A percentile compares a stretch with the other conserved stretches of the same genome.
Evolutionary conservation across 352 stramenopile genomes (phyloP).

Genomic region (Phytophthora syringae): DNA sequence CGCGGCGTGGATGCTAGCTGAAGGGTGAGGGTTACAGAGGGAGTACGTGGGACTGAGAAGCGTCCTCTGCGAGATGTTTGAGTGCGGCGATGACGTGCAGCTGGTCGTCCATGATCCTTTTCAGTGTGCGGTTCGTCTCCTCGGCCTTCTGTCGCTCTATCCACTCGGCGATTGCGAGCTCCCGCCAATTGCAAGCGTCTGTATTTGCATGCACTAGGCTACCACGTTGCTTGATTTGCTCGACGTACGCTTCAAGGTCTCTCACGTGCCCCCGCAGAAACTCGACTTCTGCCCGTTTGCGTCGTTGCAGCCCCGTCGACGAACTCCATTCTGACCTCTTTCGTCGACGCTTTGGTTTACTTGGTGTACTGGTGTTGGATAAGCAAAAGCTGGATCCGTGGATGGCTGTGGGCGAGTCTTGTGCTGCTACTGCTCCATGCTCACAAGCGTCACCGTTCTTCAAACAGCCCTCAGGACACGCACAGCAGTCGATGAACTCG

Average conservation of each 20-base stretch:
- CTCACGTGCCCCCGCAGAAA: slow-evolving; percentile 27
- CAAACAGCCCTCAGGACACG: background rate
- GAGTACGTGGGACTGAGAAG: no score
- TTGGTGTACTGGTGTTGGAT: background rate
- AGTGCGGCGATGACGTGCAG: slow-evolving; percentile 15
- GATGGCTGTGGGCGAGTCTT: slow-evolving; percentile 3
- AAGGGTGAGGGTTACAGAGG: no score
- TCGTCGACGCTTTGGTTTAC: slow-evolving; percentile 24
- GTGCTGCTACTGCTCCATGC: no score
- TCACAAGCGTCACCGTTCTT: background rate
- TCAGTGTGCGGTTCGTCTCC: slow-evolving; percentile 28
- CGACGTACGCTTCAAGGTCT: slow-evolving; percentile 26
- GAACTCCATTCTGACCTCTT: slow-evolving; percentile 33
- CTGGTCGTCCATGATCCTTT: slow-evolving; percentile 15
- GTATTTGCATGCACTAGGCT: background rate
- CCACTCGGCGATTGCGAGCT: slow-evolving; percentile 17
- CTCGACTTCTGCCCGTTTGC: slow-evolving; percentile 31
- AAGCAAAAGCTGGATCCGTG: background rate
- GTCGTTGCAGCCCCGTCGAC: slow-evolving; percentile 32
- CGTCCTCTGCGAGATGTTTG: slow-evolving; percentile 5
- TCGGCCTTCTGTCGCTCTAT: slow-evolving; percentile 27
- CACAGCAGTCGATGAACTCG: slow-evolving; percentile 36
- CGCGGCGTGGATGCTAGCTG: no score
- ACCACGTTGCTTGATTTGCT: slow-evolving; percentile 20
- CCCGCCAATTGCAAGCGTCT: slow-evolving; percentile 16